These are phyloP conservation scores for Clonostachys solani DNA, from an alignment of 2,329 filamentous ascomycete genomes.

Conservation along the genomic window DNA sequence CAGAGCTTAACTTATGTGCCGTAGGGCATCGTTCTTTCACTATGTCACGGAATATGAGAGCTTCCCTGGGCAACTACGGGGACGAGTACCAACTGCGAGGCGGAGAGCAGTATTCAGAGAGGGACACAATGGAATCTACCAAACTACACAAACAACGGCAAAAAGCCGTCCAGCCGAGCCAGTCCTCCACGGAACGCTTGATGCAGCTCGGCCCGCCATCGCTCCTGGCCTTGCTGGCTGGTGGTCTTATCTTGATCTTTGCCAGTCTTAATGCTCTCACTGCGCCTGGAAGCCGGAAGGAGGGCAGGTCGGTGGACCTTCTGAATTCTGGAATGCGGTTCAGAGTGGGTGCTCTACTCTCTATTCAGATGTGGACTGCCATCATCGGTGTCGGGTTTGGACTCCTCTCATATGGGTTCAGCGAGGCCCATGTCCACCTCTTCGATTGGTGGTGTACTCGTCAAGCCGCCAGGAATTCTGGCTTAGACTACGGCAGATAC, in stretches of 20 bases:
- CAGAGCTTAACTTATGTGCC: too few species aligned
- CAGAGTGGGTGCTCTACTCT: neutral
- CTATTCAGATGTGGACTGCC: slow-evolving; percentile 5
- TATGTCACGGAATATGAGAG: too few species aligned
- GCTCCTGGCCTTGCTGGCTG: slow-evolving; percentile 1
- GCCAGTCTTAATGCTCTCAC: slow-evolving; percentile 1
- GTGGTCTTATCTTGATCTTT: slow-evolving; percentile 2
- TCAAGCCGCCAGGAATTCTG: neutral
- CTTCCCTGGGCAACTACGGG: too few species aligned
- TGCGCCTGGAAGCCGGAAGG: neutral
- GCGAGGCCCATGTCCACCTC: slow-evolving; percentile 5
- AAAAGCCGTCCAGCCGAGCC: too few species aligned
- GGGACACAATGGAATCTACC: too few species aligned
- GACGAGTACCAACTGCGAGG: too few species aligned
- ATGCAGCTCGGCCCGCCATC: slow-evolving; percentile 1
- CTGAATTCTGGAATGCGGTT: neutral
- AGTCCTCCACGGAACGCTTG: neutral
- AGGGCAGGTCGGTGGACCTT: neutral
- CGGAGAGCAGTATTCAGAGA: too few species aligned
- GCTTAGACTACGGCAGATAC: slow-evolving; percentile 1
- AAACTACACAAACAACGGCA: too few species aligned
- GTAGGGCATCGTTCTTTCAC: too few species aligned
- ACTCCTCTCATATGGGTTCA: slow-evolving; percentile 3
- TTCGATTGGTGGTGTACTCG: slow-evolving; percentile 8
- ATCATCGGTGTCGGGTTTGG: slow-evolving; percentile 6